Evolutionary conservation across 2,329 filamentous ascomycete species (phyloP).

Genomic region (Chaetomiaceae sp.): DNA sequence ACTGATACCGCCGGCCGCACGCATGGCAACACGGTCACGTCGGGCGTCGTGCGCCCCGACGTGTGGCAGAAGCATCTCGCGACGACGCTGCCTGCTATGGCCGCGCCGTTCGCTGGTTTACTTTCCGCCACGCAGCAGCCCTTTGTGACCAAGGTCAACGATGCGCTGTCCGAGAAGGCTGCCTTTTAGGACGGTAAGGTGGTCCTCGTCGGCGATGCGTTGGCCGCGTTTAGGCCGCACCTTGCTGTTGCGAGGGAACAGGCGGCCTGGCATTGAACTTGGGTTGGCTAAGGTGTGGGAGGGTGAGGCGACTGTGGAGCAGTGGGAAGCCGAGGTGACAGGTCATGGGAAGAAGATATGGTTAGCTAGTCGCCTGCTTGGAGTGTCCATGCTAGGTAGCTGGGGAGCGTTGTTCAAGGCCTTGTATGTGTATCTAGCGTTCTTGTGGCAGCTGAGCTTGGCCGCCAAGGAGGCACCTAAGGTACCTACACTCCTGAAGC

Average conservation of each 20-base stretch:
- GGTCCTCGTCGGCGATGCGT: conserved; percentile 42
- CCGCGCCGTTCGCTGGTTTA: conserved; percentile 39
- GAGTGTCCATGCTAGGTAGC: conserved; percentile 10
- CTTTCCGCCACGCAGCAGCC: conserved; percentile 35
- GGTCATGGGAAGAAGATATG: conserved; percentile 14
- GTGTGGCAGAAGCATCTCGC: conserved; percentile 34
- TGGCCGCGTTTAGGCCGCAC: conserved; percentile 43
- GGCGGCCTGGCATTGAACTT: conserved; percentile 41
- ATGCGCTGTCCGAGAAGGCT: conserved; percentile 35
- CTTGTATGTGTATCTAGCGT: conserved; percentile 6
- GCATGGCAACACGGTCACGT: conserved; percentile 40
- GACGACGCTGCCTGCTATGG: conserved; percentile 22
- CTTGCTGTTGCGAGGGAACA: conserved; percentile 43
- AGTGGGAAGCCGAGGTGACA: conserved; percentile 31
- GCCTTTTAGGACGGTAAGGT: conserved; percentile 38
- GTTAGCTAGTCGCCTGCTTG: conserved; percentile 19
- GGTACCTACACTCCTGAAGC: too few relatives aligned
- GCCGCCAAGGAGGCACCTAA: too few relatives aligned
- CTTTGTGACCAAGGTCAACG: conserved; percentile 41
- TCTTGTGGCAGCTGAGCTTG: conserved; percentile 19
- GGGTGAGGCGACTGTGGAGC: conserved; percentile 31
- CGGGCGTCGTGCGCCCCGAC: conserved; percentile 34
- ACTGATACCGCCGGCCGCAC: conserved; percentile 38
- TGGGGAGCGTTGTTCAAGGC: conserved; percentile 10
- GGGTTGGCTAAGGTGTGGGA: conserved; percentile 36